These are phyloP conservation scores for Suhomyces taliae DNA, from an alignment of 1,139 yeast species.

Conservation along the genomic window DNA sequence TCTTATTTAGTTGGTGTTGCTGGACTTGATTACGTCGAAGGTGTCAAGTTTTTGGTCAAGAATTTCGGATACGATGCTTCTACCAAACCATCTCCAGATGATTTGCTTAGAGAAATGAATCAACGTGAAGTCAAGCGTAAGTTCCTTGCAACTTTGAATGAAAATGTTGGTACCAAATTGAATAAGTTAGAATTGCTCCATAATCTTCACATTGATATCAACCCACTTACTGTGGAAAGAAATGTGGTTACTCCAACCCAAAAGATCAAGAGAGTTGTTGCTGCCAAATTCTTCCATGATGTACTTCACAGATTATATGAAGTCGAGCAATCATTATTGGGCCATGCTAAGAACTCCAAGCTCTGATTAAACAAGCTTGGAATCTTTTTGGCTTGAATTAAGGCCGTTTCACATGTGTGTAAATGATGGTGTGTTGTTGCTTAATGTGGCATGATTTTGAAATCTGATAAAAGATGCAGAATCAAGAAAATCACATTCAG, in stretches of 20 bases:
- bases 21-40: constrained; percentile 42
- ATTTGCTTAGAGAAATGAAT: constrained; percentile 27
- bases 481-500: too few species aligned
- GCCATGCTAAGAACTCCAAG: not conserved
- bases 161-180: constrained; percentile 23
- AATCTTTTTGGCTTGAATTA: not conserved
- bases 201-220: constrained; percentile 34
- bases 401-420: not conserved
- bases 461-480: too few species aligned
- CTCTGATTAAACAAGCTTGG: not conserved
- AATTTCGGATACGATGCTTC: constrained; percentile 16
- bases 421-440: not conserved
- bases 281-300: constrained; percentile 30
- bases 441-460: too few species aligned
- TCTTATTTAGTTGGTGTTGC: constrained; percentile 57
- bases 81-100: constrained; percentile 17
- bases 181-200: constrained; percentile 41
- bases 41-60: constrained; percentile 22
- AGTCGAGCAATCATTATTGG: constrained; percentile 14
- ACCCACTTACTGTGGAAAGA: constrained; percentile 41
- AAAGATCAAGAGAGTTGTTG: constrained; percentile 41
- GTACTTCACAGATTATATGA: constrained; percentile 17
- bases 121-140: constrained; percentile 23
- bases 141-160: constrained; percentile 31
- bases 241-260: constrained; percentile 44